Evolutionary conservation across 2,329 filamentous ascomycete species (phyloP).

Genomic region (Nothomitra cinnamomea): DNA sequence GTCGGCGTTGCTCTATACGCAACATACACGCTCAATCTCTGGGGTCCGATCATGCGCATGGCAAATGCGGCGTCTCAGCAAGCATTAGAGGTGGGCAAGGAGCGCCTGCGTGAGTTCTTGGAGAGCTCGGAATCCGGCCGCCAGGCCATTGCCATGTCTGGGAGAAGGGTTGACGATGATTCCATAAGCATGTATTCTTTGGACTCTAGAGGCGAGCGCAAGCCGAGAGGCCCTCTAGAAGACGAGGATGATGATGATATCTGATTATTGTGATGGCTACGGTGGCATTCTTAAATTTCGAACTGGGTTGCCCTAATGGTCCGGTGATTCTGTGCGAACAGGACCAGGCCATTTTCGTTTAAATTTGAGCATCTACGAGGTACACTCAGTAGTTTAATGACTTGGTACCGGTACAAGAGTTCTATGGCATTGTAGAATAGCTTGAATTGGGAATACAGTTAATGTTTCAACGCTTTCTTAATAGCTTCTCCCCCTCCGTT

Average conservation of each 20-base stretch:
- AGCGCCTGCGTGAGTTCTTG: conserved; percentile 76
- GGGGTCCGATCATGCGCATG: conserved; percentile 94
- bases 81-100: conserved; percentile 80
- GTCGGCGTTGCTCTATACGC: conserved; percentile 64
- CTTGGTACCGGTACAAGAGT: too few species aligned
- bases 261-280: background rate
- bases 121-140: conserved; percentile 73
- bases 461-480: too few species aligned
- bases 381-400: too few species aligned
- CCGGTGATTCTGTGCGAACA: too few species aligned
- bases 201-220: conserved; percentile 41
- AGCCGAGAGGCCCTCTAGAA: conserved; percentile 18
- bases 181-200: conserved; percentile 41
- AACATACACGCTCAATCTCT: conserved; percentile 84
- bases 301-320: too few species aligned
- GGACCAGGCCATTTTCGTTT: too few species aligned
- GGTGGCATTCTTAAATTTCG: too few species aligned
- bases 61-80: conserved; percentile 73
- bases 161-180: conserved; percentile 20
- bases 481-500: too few species aligned
- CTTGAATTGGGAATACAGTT: too few species aligned
- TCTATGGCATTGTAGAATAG: too few species aligned
- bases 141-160: conserved; percentile 63
- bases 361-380: too few species aligned
- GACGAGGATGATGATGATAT: conserved; percentile 35